Base-by-base conservation (phyloP, 2,329 filamentous ascomycete genomes). In the Beauveria medogensis region DNA sequence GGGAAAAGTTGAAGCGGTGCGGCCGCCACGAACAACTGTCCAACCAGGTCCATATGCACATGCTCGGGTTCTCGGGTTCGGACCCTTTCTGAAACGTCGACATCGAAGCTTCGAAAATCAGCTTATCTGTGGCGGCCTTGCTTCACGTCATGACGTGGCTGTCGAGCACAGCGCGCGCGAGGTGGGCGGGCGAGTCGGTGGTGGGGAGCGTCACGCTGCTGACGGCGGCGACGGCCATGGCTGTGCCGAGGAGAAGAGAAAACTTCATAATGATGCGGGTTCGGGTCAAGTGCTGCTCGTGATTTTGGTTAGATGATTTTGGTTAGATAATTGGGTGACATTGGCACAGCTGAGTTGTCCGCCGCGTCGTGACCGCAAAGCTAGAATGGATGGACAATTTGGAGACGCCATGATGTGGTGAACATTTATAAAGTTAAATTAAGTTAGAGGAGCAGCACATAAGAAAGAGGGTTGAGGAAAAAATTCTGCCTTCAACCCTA, bases 61-160 rank as follows among this genome's bases (percentile, higher is more conserved):
- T 65, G 0, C 73, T 44, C 4, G 78, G 78, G 50, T 73, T 65
- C 18, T 34, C 30, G 12, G 30, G 0, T 5, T 34, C 30, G 12
- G 12, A 34, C 30, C 4, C 30, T 1, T 34, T 34, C 1, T 34
- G 30, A 5, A 12, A 34, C 7, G 55, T 52, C 24, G 30, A 26
- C 22, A 61, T 61, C 3, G 59, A 52, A 1, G 53, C 44, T 18
- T 56, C 40, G 47, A 57, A 57, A 20, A 57, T n/a, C n/a, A 61
- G 46, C 46, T 55, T 57, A 37, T 61, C 59, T 1, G 26, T 43
- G 26, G 52, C 53, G 5, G 34, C 47, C 14, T 46, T 37, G 59
- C 9, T 61, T 46, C 59, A 61, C 22, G 46, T 52, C 9, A 10
- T 48, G 18, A 30, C 22, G 43, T 52, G 51, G 41, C 6, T 20